Evolutionary conservation across 106 monocot genomes (phyloP), one percentile per base, ranked within the genome.

Genomic region (Apostasia ramifera): DNA sequence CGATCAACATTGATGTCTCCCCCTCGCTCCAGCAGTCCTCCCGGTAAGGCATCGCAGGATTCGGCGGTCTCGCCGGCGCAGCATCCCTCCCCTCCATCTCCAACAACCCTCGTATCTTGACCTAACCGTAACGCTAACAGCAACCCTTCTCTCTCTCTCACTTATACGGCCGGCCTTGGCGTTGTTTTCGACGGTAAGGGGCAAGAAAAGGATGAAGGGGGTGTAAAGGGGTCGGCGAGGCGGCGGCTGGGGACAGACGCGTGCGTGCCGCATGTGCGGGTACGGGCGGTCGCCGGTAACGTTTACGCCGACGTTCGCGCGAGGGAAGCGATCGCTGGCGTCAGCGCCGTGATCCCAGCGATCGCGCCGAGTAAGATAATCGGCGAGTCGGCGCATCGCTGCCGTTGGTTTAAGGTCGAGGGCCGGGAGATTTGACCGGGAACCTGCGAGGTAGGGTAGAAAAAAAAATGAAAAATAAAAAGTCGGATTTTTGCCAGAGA

Each of bases 1-100:
- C 84, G 62, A 94, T 80, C 53, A 94, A 77, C 48, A 78, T 82
- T 49, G 86, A 80, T 3, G 94, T 94, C 71, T 84, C 93, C 4
- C 89, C 93, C 57, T 94, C 93, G 82, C 90, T 94, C 90, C 93
- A 94, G 93, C 93, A 94, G 69, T 94, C 93, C 67, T 93, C 81
- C 2, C 92, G 72, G 78, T 94, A 89, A 38, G 93, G 93, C 73
- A 89, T 63, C 75, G 82, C 77, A 47, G 86, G 86, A 56, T 87
- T 91, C 66, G 88, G 76, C 66, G 85, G 85, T 49, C 78, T 72
- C 67, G 81, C 54, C 66, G 72, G 77, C 53, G 70, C n/a, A 70
- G 54, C 43, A 61, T 63, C 56, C 70, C 43, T 71, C 45, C 66
- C 65, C 59, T 73, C 85, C 76, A 70, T 79, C 70, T 51, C 67